Conservation (phyloP, 345 rosid genomes). For the Adansonia digitata region DNA sequence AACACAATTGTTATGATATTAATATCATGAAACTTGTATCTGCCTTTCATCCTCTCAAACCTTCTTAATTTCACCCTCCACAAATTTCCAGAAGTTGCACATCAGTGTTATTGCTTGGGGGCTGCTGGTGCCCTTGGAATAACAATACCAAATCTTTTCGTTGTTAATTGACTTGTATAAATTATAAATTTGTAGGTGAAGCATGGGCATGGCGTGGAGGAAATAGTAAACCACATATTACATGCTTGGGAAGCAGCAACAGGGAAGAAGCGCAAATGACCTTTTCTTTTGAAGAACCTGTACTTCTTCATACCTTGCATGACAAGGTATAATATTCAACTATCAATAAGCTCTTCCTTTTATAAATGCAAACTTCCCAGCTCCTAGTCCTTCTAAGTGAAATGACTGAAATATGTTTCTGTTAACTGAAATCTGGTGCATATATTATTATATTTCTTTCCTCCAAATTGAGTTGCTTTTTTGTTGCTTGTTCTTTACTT, state of each 20-base stretch:
- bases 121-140: neutral
- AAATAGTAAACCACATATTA: conserved; percentile 65
- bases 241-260: conserved; percentile 81
- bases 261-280: conserved; percentile 47
- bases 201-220: conserved; percentile 74
- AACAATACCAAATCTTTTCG: neutral
- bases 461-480: neutral
- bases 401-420: neutral
- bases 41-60: neutral
- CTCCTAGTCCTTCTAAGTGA: neutral
- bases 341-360: neutral
- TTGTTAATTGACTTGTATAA: neutral
- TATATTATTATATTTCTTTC: neutral
- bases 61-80: neutral
- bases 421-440: neutral
- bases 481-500: neutral
- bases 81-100: neutral
- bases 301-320: neutral
- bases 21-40: neutral
- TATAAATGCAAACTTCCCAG: neutral
- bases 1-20: neutral
- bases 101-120: neutral
- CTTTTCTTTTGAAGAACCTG: neutral
- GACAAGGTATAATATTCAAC: neutral
- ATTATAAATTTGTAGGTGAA: conserved; percentile 47